Evolutionary conservation across 176 grass and related monocot species (phyloP).

Genomic region (Luzula sylvatica): DNA sequence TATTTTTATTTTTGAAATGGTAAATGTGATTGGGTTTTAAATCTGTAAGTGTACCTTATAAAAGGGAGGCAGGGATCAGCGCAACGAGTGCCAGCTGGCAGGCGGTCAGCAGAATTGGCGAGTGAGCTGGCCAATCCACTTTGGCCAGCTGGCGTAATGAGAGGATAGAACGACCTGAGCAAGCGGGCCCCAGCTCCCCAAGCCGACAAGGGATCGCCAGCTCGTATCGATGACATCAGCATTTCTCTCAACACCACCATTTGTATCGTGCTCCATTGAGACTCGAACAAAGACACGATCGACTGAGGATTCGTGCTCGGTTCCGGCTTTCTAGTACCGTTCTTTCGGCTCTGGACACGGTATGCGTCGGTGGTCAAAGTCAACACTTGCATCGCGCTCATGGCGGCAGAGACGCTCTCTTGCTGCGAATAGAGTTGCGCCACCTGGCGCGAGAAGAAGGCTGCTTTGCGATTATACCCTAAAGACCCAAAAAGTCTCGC

Average conservation of each 20-base stretch:
- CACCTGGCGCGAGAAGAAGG: slow-evolving; percentile 98
- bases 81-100: slow-evolving; percentile 89
- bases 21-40: not conserved
- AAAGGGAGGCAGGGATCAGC: slow-evolving; percentile 98
- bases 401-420: slow-evolving; percentile 79
- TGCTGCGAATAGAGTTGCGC: slow-evolving; percentile 95
- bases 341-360: slow-evolving; percentile 88
- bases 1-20: not conserved
- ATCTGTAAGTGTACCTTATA: too few relatives aligned
- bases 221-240: slow-evolving; percentile 89
- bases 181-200: slow-evolving; percentile 95
- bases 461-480: slow-evolving; percentile 89
- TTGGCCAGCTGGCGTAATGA: slow-evolving; percentile 94
- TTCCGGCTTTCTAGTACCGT: slow-evolving; percentile 23
- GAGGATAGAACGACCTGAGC: slow-evolving; percentile 95
- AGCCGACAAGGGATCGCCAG: slow-evolving; percentile 78
- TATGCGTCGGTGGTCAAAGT: slow-evolving; percentile 81
- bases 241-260: slow-evolving; percentile 98
- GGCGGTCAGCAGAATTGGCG: slow-evolving; percentile 68
- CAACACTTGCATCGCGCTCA: slow-evolving; percentile 97
- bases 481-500: slow-evolving; percentile 91
- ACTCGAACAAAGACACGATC: slow-evolving; percentile 73
- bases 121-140: slow-evolving; percentile 95
- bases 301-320: slow-evolving; percentile 33
- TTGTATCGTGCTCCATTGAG: slow-evolving; percentile 93